A percentile compares a stretch with the other conserved stretches of the same genome.
Evolutionary conservation across 116 monocot species (phyloP).

Genomic region (Dioscorea cayenensis): DNA sequence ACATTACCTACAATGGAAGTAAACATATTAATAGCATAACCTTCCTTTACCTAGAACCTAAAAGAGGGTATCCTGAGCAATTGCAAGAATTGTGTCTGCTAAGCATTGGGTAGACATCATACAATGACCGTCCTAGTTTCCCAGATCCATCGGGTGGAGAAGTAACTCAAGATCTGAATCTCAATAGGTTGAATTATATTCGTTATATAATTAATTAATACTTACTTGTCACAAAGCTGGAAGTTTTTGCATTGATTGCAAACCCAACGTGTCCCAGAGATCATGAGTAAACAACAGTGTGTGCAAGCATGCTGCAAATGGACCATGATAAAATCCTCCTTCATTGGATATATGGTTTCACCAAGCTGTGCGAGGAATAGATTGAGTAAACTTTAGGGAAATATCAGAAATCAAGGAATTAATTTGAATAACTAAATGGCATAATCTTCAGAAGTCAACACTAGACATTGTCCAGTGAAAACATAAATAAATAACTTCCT

Average conservation of each 20-base stretch:
- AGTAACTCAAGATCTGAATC: no score
- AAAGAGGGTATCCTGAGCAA: no score
- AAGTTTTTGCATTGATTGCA: conserved; percentile 85
- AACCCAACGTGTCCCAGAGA: conserved; percentile 79
- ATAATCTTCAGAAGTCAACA: not conserved
- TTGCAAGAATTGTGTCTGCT: no score
- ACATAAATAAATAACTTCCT: not conserved
- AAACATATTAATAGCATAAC: no score
- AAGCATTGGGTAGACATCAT: no score
- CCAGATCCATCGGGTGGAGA: no score
- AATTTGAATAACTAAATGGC: not conserved
- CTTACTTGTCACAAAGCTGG: conserved; percentile 92
- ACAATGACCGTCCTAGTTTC: no score
- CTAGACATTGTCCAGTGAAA: not conserved
- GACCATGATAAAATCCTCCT: conserved; percentile 97
- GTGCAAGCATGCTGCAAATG: conserved; percentile 86
- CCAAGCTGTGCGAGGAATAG: conserved; percentile 61
- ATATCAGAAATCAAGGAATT: not conserved
- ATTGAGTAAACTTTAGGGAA: not conserved
- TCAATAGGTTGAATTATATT: no score
- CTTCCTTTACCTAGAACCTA: no score
- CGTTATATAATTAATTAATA: not conserved
- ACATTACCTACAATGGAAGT: no score
- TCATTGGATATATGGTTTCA: conserved; percentile 81
- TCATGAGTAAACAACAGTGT: conserved; percentile 84